Base-by-base conservation (phyloP, 805 yeast genomes). In the Dipodascus geniculatus region DNA sequence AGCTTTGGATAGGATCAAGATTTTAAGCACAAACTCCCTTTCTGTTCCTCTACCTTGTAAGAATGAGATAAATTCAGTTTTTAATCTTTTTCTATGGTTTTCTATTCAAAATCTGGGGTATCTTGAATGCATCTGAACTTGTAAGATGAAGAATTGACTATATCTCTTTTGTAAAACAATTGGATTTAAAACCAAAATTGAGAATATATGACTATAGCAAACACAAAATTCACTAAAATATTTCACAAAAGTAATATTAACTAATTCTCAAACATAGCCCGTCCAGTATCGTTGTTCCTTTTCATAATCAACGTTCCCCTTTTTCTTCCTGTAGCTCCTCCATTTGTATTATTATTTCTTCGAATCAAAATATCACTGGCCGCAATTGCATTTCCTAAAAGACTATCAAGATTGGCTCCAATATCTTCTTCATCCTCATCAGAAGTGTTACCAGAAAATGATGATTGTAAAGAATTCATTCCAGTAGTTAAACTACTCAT, bases 311-410 rank as follows among this genome's bases (percentile, higher is more conserved):
- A 11, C 6, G 33, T 28, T 28, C 33, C 33, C 11, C 33, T 6
- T 11, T 28, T 28, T 11, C 33, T 28, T 6, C 33, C 33, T 28
- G 33, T 28, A 28, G 9, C 33, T 6, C 11, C 11, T 6, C 33
- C 33, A 28, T 28, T 28, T 6, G 6, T 28, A 28, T 28, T 28
- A 28, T 28, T 28, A 28, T 28, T 28, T 11, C 49, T 23, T 8
- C 49, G 23, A 23, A 47, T 47, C 49, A 47, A 14, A 14, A 47
- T 47, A 22, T 47, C 49, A 22, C 72, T 68, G 48, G 66, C 62
- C 28, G 62, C 60, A 49, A 69, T 63, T 51, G 63, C 51, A 50
- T 51, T 51, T 9, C 48, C 53, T 23, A 51, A 31, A 3, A 51
- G 19, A 24, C 47, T 23, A 35, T 51, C 53, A 4, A 51, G 38